Evolutionary conservation across 1,284 basidiomycete species (phyloP), one percentile per base, ranked within the genome.

Genomic region (Pascua sp.): DNA sequence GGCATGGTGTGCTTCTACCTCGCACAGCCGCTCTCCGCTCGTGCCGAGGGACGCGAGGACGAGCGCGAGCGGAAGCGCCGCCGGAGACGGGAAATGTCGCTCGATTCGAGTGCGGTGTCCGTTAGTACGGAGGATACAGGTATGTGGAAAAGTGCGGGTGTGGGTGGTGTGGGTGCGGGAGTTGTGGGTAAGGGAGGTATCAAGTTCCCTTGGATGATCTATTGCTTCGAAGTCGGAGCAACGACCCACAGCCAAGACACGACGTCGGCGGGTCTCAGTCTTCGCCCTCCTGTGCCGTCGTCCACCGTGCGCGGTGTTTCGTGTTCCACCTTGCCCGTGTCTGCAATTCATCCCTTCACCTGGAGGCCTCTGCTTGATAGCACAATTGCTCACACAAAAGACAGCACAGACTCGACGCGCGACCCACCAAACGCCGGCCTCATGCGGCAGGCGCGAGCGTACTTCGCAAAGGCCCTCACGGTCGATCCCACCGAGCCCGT

Each of bases 1-100:
- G 91, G 89, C 3, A 75, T 93, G 59, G 76, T 90, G 11, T 83
- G 81, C 42, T 79, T 91, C 59, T 81, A 72, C 52, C 68, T 80
- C 18, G 77, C 79, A 8, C 77, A 79, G 57, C 71, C 77, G 0
- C 46, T 42, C 15, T 49, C 63, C 1, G 38, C 53, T n/a, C 57
- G 66, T 4, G 12, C 40, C n/a, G 41, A 37, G 11, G 15, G 18
- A 32, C 42, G 40, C 47, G 56, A 9, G 53, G 44, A n/a, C 49
- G 45, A 13, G 49, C 39, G 17, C 5, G 43, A 17, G 40, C 36
- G 16, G 32, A 32, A 42, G 39, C 18, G 40, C 37, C 13, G 17
- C 17, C 10, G 16, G 24, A 24, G 44, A 11, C 13, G 12, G 44
- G 24, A 32, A 7, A 32, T 32, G 24, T 32, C 24, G 24, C 24